Evolutionary conservation across 2,329 filamentous ascomycete species (phyloP).

Genomic region (Cladosporium sp.): DNA sequence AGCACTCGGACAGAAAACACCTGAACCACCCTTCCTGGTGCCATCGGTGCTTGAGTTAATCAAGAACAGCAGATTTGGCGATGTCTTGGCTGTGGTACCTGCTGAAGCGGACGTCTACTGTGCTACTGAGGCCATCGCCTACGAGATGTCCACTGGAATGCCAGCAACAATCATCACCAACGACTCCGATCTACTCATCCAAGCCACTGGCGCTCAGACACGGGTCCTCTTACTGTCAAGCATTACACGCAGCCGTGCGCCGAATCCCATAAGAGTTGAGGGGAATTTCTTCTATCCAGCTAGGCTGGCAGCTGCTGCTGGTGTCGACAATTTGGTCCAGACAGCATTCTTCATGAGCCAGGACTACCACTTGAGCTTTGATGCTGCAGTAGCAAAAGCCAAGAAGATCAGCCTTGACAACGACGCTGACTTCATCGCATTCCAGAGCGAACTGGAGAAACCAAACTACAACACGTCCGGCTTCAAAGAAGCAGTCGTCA

Average conservation of each 20-base stretch:
- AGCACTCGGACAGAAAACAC: slow-evolving; percentile 39
- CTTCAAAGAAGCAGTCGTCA: background rate
- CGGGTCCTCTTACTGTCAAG: slow-evolving; percentile 63
- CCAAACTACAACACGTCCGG: slow-evolving; percentile 16
- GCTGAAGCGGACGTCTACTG: slow-evolving; percentile 86
- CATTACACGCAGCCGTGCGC: slow-evolving; percentile 25
- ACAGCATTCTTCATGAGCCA: slow-evolving; percentile 44
- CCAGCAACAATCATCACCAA: slow-evolving; percentile 65
- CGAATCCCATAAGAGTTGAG: slow-evolving; percentile 54
- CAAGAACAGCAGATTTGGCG: slow-evolving; percentile 41
- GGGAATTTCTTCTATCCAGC: slow-evolving; percentile 41
- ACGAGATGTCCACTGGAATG: slow-evolving; percentile 34
- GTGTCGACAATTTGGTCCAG: slow-evolving; percentile 37
- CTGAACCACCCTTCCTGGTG: slow-evolving; percentile 70
- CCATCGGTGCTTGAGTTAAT: slow-evolving; percentile 74
- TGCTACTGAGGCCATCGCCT: slow-evolving; percentile 61
- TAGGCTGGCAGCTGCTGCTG: slow-evolving; percentile 48
- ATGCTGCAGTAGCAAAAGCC: slow-evolving; percentile 15
- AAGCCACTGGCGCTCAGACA: slow-evolving; percentile 64
- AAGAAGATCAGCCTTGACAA: background rate
- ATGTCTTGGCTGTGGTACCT: slow-evolving; percentile 61
- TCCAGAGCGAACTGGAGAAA: slow-evolving; percentile 22
- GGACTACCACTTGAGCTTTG: slow-evolving; percentile 35
- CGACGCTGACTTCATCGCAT: background rate
- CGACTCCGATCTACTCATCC: slow-evolving; percentile 83